Evolutionary conservation across 2,329 filamentous ascomycete species (phyloP).

Genomic region (Microdochium trichocladiopsis): DNA sequence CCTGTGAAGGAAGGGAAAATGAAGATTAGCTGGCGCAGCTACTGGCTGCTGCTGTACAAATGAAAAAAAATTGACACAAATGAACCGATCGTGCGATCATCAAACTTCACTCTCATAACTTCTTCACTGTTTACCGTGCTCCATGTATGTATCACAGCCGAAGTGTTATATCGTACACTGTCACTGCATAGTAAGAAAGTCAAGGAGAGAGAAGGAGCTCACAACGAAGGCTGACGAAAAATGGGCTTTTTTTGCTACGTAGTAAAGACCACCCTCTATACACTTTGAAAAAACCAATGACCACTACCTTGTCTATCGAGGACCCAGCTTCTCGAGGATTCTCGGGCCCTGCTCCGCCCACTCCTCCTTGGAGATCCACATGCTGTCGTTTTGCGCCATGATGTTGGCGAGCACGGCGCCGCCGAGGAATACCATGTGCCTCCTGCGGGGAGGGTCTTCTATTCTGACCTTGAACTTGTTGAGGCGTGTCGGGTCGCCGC

Average conservation of each 20-base stretch:
- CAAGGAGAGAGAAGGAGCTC: too few relatives aligned
- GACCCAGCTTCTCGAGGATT: slow-evolving; percentile 86
- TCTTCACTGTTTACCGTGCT: too few relatives aligned
- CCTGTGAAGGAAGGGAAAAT: too few relatives aligned
- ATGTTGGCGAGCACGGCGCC: slow-evolving; percentile 96
- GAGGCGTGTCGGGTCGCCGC: slow-evolving; percentile 85
- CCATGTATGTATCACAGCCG: too few relatives aligned
- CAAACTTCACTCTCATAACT: too few relatives aligned
- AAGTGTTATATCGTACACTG: too few relatives aligned
- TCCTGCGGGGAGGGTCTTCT: slow-evolving; percentile 89
- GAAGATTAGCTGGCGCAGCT: too few relatives aligned
- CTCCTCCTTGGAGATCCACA: slow-evolving; percentile 97
- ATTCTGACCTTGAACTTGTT: slow-evolving; percentile 99
- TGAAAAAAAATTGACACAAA: too few relatives aligned
- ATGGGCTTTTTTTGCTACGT: neutral
- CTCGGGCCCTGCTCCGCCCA: slow-evolving; percentile 89
- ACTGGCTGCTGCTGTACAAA: too few relatives aligned
- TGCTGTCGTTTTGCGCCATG: slow-evolving; percentile 97
- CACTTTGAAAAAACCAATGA: neutral
- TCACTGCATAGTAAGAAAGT: too few relatives aligned
- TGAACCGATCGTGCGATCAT: too few relatives aligned
- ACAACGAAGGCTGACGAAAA: too few relatives aligned
- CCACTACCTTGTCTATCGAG: slow-evolving; percentile 20
- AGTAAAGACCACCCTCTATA: neutral
- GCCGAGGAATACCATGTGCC: slow-evolving; percentile 99